Base-by-base conservation (phyloP, 345 rosid genomes). In the Salix koriyanagi region DNA sequence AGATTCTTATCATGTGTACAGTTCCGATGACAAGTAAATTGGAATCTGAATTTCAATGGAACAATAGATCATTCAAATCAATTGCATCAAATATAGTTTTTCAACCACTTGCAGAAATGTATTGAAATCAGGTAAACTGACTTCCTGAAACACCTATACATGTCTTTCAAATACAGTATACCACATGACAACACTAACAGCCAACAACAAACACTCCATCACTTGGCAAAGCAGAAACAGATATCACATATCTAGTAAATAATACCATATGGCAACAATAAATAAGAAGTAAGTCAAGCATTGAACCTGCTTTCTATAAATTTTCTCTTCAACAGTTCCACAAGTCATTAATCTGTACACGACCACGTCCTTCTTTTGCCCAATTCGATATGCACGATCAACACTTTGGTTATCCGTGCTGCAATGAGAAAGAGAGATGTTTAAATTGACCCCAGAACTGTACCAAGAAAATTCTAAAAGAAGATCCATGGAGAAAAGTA, bases 321-420 rank as follows among this genome's bases (percentile, higher is more conserved):
- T 96, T 87, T 96, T 96, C 80, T 96, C 99, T 91, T 96, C 99
- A 19, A 96, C 96, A 36, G 99, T 96, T 83, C 97, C 99, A 77
- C 96, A 90, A 16, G 94, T 92, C 99, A 96, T 96, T 82, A 96
- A 79, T 79, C 99, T 87, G 79, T 96, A 96, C 48, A 96, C 99
- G 14, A 93, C 15, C 23, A 93, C 99, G 83, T 96, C 98, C 84
- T 96, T 96, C 70, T 75, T 88, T 79, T 96, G 99, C 72, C 99
- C 99, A 69, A 96, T 96, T 81, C 99, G 90, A 78, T 96, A 96
- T 72, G 99, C 99, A 65, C 99, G 91, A 86, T 96, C 99, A 85
- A 96, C 97, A 71, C 99, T 96, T 83, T 93, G 99, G 85, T 90
- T 96, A 79, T 96, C 99, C 66, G 92, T 96, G 78, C 99, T 96